phyloP scores from a whole-genome alignment of 2,329 filamentous ascomycete genomes.

The Sclerotinia spermophila region DNA sequence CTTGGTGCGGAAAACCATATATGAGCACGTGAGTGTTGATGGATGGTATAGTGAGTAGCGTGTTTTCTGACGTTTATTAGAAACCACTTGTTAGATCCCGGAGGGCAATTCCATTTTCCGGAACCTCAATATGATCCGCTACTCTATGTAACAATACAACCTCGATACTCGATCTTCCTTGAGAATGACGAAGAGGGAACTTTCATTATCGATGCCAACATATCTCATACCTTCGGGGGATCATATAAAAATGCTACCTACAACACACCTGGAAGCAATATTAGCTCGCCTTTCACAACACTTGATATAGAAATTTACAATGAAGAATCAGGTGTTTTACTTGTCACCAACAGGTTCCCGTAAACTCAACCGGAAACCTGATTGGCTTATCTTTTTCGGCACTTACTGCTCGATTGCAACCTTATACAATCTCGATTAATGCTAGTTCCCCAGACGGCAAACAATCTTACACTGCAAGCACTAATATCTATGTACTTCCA shows the following conservation, averaged over 20 bases:
- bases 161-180: conserved; percentile 47
- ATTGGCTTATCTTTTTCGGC: conserved; percentile 38
- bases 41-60: not conserved
- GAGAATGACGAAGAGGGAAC: conserved; percentile 40
- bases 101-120: conserved; percentile 46
- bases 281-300: conserved; percentile 22
- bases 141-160: conserved; percentile 44
- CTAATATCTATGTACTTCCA: conserved; percentile 43
- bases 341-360: conserved; percentile 34
- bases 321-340: conserved; percentile 28
- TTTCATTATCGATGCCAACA: conserved; percentile 43
- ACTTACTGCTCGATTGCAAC: conserved; percentile 34
- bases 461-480: conserved; percentile 39
- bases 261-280: conserved; percentile 20
- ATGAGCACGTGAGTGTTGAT: conserved; percentile 36
- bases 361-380: conserved; percentile 41
- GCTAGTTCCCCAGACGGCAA: conserved; percentile 35
- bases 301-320: conserved; percentile 35
- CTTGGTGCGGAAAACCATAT: conserved; percentile 47
- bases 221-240: conserved; percentile 41
- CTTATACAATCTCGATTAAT: conserved; percentile 41
- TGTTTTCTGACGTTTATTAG: conserved; percentile 30
- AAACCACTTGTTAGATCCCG: conserved; percentile 46
- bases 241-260: conserved; percentile 33
- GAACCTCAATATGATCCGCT: conserved; percentile 37